Evolutionary conservation across 805 yeast species (phyloP).

Genomic region (Monosporozyma yasuniensis): DNA sequence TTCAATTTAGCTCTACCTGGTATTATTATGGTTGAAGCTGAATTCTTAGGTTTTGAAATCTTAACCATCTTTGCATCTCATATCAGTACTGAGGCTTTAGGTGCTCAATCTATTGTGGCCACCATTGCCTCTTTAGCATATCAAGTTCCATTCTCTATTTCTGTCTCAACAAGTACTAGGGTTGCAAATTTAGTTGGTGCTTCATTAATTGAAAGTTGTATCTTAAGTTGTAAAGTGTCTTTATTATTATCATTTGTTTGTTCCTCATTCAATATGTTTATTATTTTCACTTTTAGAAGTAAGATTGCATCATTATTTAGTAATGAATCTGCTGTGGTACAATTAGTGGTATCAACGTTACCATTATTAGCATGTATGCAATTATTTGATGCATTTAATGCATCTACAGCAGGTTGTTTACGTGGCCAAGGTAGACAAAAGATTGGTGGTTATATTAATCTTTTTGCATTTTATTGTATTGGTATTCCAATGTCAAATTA

Average conservation of each 20-base stretch:
- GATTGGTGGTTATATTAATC: conserved; percentile 32
- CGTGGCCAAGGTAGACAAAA: conserved; percentile 62
- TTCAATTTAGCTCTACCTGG: conserved; percentile 62
- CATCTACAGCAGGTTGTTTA: conserved; percentile 65
- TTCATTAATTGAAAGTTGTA: conserved; percentile 37
- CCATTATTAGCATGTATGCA: conserved; percentile 63
- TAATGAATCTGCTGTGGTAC: conserved; percentile 47
- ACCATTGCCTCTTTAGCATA: conserved; percentile 60
- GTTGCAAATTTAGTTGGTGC: conserved; percentile 73
- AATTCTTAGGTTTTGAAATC: conserved; percentile 71
- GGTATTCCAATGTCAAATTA: conserved; percentile 55
- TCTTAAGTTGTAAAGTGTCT: conserved; percentile 38
- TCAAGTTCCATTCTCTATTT: conserved; percentile 68
- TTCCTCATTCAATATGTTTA: conserved; percentile 37
- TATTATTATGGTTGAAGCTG: conserved; percentile 67
- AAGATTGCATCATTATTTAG: conserved; percentile 49
- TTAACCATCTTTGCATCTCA: conserved; percentile 60
- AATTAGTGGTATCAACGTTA: conserved; percentile 41
- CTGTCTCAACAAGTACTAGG: conserved; percentile 68
- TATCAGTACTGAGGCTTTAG: conserved; percentile 56
- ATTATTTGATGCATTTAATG: conserved; percentile 58
- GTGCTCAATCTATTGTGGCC: conserved; percentile 65
- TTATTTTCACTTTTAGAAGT: conserved; percentile 37
- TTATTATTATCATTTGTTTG: conserved; percentile 34
- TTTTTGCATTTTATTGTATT: conserved; percentile 35